phyloP scores from a whole-genome alignment of 768 basidiomycete species.

The Leccinum ochraceum region DNA sequence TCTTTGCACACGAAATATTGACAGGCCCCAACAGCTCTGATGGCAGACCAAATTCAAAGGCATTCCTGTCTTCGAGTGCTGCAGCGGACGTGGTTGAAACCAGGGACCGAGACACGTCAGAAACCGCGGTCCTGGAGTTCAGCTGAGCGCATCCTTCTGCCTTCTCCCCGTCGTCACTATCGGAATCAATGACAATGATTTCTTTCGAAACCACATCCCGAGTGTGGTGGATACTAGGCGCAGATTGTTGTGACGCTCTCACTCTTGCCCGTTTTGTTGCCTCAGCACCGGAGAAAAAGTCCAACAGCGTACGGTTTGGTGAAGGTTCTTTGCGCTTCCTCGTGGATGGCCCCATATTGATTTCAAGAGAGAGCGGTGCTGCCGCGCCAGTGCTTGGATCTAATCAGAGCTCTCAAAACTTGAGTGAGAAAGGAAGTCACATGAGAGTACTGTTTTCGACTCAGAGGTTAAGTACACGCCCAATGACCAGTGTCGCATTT shows the following conservation, averaged over 20 bases:
- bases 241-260: constrained; percentile 3
- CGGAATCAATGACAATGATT: constrained; percentile 65
- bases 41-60: constrained; percentile 24
- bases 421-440: neutral
- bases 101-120: neutral
- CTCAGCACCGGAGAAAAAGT: constrained; percentile 44
- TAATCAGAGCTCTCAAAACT: neutral
- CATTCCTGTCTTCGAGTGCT: neutral
- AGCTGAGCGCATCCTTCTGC: neutral
- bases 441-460: neutral
- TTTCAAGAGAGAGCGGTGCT: neutral
- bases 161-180: constrained; percentile 43
- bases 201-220: constrained; percentile 30
- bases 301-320: constrained; percentile 42
- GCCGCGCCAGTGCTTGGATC: neutral
- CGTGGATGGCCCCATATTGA: constrained; percentile 31
- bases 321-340: constrained; percentile 37
- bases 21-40: constrained; percentile 25
- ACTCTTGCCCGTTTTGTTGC: constrained; percentile 23
- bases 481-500: neutral
- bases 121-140: neutral
- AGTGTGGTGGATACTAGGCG: neutral
- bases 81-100: neutral
- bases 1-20: neutral
- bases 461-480: too few species aligned